phyloP scores from a whole-genome alignment of 2,329 filamentous ascomycete genomes.

The Arthroderma sp. region DNA sequence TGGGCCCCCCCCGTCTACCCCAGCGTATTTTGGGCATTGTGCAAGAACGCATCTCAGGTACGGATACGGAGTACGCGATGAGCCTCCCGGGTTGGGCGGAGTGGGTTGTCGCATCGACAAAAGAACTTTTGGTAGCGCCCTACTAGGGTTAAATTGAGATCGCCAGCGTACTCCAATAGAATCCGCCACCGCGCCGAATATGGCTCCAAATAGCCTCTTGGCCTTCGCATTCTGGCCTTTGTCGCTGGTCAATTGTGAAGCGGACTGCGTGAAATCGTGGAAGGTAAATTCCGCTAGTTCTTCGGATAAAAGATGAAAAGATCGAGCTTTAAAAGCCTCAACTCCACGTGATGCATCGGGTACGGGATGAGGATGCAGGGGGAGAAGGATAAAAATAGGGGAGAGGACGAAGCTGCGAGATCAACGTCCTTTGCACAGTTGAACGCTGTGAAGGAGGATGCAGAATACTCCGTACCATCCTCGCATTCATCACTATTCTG shows the following conservation, averaged over 20 bases:
- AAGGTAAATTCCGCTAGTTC: background rate
- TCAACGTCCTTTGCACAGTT: no score
- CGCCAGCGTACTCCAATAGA: constrained; percentile 1
- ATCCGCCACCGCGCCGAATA: background rate
- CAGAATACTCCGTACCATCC: no score
- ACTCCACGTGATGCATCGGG: background rate
- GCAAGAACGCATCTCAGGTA: background rate
- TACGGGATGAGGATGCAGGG: no score
- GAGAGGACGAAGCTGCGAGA: no score
- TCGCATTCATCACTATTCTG: no score
- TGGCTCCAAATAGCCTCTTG: background rate
- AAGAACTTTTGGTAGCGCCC: background rate
- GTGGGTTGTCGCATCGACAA: background rate
- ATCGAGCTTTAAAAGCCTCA: background rate
- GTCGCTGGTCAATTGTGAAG: background rate
- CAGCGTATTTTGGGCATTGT: no score
- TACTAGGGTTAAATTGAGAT: constrained; percentile 2
- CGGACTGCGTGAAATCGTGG: background rate
- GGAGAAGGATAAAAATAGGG: no score
- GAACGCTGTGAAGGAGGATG: no score
- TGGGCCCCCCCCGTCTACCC: no score
- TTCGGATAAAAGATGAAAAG: background rate
- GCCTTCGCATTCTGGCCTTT: background rate
- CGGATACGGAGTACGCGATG: no score
- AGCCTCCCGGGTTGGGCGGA: background rate